Conservation (phyloP, 75 land plant genomes). For the Cupressus sempervirens region DNA sequence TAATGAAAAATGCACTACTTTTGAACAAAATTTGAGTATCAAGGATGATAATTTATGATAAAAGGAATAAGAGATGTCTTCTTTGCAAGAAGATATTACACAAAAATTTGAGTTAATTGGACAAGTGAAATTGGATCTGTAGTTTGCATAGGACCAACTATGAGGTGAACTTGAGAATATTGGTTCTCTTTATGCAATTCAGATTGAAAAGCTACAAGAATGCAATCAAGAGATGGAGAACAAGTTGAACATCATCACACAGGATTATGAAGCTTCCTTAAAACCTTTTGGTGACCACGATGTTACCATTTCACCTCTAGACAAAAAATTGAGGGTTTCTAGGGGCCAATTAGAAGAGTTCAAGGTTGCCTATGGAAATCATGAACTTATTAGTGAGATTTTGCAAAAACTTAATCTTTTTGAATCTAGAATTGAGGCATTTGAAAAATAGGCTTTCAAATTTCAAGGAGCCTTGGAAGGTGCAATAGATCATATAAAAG, state of each 20-base stretch:
- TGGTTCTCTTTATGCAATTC: background rate
- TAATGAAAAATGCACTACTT: too few relatives aligned
- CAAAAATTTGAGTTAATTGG: conserved; percentile 5
- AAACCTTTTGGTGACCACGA: background rate
- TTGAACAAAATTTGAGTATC: too few relatives aligned
- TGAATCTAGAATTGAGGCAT: too few relatives aligned
- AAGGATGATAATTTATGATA: too few relatives aligned
- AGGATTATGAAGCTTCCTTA: background rate
- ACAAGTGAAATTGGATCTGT: background rate
- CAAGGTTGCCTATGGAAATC: too few relatives aligned
- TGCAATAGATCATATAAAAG: too few relatives aligned
- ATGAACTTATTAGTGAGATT: too few relatives aligned
- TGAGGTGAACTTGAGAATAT: background rate
- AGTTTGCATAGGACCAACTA: background rate
- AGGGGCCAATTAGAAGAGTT: too few relatives aligned
- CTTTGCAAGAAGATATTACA: background rate
- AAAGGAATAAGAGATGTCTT: too few relatives aligned
- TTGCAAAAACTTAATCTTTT: too few relatives aligned
- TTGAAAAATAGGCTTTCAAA: too few relatives aligned
- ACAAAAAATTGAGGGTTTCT: background rate
- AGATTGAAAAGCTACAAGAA: background rate
- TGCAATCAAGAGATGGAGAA: background rate
- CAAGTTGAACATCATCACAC: background rate
- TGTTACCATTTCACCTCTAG: background rate
- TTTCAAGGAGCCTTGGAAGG: too few relatives aligned